A percentile compares a stretch with the other conserved stretches of the same genome.
These are phyloP conservation scores for Dendrobium officinale DNA, from an alignment of 106 monocot genomes.

Conservation along the genomic window DNA sequence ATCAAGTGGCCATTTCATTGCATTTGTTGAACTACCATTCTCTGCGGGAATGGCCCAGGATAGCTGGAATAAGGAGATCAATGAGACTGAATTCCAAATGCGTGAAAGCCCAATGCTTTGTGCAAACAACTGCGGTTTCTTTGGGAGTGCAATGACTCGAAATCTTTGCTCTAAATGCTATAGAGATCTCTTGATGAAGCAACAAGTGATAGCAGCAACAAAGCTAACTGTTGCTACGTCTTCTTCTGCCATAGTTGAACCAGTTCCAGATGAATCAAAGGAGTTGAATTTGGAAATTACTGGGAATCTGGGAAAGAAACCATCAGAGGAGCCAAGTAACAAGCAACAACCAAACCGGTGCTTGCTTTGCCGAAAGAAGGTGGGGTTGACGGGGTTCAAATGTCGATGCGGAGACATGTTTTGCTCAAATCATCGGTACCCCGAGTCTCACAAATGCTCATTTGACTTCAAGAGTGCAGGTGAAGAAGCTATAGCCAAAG, in stretches of 20 bases:
- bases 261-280: neutral
- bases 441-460: slow-evolving; percentile 13
- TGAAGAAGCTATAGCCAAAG: slow-evolving; percentile 24
- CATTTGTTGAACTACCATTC: too few relatives aligned
- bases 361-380: neutral
- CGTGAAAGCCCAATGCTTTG: slow-evolving; percentile 16
- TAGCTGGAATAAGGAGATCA: slow-evolving; percentile 4
- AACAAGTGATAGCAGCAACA: slow-evolving; percentile 2
- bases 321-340: slow-evolving; percentile 3
- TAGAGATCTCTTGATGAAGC: slow-evolving; percentile 19
- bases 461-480: slow-evolving; percentile 35
- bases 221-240: slow-evolving; percentile 3
- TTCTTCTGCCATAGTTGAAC: slow-evolving; percentile 3
- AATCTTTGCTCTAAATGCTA: slow-evolving; percentile 46
- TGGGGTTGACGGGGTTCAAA: slow-evolving; percentile 11
- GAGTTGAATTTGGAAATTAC: neutral
- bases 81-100: slow-evolving; percentile 9
- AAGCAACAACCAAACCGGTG: neutral
- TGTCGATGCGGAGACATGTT: slow-evolving; percentile 11
- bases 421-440: slow-evolving; percentile 7
- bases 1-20: too few relatives aligned
- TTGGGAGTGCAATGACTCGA: slow-evolving; percentile 28
- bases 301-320: neutral
- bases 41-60: neutral
- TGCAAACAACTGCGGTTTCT: slow-evolving; percentile 44